Conservation (phyloP, 106 monocot species). For the Acorus calamus region DNA sequence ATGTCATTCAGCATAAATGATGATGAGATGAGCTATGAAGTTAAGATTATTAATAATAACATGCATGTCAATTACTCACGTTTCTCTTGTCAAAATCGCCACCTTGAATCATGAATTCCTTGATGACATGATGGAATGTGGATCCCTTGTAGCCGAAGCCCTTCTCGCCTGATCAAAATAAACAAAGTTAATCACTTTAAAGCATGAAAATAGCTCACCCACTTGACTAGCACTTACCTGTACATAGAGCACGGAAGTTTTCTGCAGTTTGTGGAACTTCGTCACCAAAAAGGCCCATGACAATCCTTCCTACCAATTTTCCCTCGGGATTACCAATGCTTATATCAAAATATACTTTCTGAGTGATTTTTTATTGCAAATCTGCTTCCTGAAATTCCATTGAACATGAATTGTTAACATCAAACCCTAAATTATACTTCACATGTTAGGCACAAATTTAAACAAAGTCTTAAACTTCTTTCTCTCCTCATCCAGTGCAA, state of each 20-base stretch:
- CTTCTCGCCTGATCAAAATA: slow-evolving; percentile 56
- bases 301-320: slow-evolving; percentile 59
- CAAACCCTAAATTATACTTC: not conserved
- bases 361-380: slow-evolving; percentile 72
- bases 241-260: slow-evolving; percentile 91
- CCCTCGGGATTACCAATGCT: slow-evolving; percentile 74
- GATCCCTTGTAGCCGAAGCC: slow-evolving; percentile 95
- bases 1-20: too few species aligned
- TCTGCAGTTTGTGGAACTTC: slow-evolving; percentile 91
- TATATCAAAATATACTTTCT: slow-evolving; percentile 89
- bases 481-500: too few species aligned
- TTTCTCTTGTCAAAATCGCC: slow-evolving; percentile 96
- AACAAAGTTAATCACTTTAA: not conserved
- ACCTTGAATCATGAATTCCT: slow-evolving; percentile 97
- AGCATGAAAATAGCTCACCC: not conserved
- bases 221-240: slow-evolving; percentile 25
- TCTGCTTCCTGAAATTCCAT: slow-evolving; percentile 37
- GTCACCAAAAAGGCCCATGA: slow-evolving; percentile 86
- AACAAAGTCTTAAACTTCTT: not conserved
- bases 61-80: slow-evolving; percentile 25
- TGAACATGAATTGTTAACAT: not conserved
- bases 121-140: slow-evolving; percentile 87
- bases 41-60: too few species aligned
- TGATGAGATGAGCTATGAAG: too few species aligned
- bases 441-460: not conserved